A percentile compares a stretch with the other conserved stretches of the same genome.
Evolutionary conservation across 1,284 basidiomycete genomes (phyloP).

Genomic region (Xerocomus amazonicus): DNA sequence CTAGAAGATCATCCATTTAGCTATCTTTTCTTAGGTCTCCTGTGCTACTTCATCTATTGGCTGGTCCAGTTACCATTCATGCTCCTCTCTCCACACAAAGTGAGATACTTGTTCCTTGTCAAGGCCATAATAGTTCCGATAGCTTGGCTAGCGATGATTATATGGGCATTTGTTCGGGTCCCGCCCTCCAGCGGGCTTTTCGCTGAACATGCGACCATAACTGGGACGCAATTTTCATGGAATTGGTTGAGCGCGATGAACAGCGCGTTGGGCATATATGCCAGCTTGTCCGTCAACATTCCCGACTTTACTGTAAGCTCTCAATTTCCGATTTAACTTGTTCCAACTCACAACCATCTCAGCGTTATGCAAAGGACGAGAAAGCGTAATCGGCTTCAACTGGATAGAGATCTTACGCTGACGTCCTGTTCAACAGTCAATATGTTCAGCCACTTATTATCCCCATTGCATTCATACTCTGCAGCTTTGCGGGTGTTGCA

Average conservation of each 20-base stretch:
- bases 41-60: constrained; percentile 68
- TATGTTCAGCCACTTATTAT: constrained; percentile 56
- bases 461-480: constrained; percentile 53
- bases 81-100: constrained; percentile 56
- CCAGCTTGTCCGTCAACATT: constrained; percentile 53
- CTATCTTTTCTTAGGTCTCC: constrained; percentile 35
- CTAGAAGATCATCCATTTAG: too few relatives aligned
- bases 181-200: constrained; percentile 46
- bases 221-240: constrained; percentile 45
- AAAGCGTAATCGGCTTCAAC: constrained; percentile 18
- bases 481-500: constrained; percentile 56
- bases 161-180: constrained; percentile 56
- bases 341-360: not conserved
- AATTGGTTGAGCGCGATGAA: constrained; percentile 55
- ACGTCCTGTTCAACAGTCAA: constrained; percentile 32
- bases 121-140: constrained; percentile 57
- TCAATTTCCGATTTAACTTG: not conserved
- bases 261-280: constrained; percentile 50
- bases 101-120: constrained; percentile 59
- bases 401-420: not conserved
- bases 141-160: constrained; percentile 55
- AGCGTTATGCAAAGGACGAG: constrained; percentile 31
- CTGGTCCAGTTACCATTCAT: constrained; percentile 59
- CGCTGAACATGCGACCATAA: constrained; percentile 36
- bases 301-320: constrained; percentile 49